Conservation (phyloP, 2,329 filamentous ascomycete species). For the Phoma sp. region DNA sequence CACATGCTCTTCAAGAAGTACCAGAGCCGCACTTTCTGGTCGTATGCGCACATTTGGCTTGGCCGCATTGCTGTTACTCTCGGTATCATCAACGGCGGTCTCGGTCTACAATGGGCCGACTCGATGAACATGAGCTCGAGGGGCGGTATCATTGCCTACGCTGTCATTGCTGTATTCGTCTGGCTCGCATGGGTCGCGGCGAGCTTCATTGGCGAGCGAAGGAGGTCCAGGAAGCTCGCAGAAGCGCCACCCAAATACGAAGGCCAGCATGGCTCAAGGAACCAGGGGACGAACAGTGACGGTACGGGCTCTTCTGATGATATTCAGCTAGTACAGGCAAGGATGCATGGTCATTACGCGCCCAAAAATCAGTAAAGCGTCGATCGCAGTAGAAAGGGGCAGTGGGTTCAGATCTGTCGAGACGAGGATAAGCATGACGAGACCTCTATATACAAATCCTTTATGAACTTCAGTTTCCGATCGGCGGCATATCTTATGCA, state of each 20-base stretch:
- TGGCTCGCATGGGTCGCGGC: constrained; percentile 45
- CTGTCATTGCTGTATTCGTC: constrained; percentile 57
- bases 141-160: constrained; percentile 54
- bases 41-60: constrained; percentile 61
- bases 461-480: too few species aligned
- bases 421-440: too few species aligned
- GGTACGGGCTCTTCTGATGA: constrained; percentile 5
- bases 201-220: constrained; percentile 35
- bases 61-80: constrained; percentile 58
- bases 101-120: constrained; percentile 58
- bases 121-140: constrained; percentile 43
- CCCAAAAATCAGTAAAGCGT: constrained; percentile 18
- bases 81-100: constrained; percentile 63
- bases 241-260: constrained; percentile 26
- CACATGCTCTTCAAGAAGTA: constrained; percentile 58
- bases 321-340: constrained; percentile 2
- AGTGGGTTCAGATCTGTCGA: neutral
- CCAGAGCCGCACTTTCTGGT: constrained; percentile 53
- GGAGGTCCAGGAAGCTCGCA: constrained; percentile 16
- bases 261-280: neutral
- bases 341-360: constrained; percentile 26
- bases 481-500: too few species aligned
- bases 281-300: neutral
- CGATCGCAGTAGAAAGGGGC: neutral
- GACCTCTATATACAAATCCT: too few species aligned